Conservation (phyloP, 345 rosid species). For the Euphorbia tirucalli region DNA sequence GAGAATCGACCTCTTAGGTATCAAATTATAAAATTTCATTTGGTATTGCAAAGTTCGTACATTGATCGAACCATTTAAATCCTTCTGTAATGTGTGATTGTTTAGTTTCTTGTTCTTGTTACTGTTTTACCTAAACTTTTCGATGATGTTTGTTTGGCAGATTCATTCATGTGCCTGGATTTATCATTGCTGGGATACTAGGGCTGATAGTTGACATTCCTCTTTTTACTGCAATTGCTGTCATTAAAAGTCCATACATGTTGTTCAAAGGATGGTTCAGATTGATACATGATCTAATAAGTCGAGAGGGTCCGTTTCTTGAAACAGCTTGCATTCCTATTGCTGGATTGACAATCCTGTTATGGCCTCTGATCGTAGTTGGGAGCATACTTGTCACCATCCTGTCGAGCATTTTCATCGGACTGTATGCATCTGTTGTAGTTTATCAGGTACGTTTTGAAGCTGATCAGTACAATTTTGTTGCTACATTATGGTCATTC, state of each 20-base stretch:
- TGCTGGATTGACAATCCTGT: slow-evolving; percentile 72
- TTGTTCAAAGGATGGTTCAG: slow-evolving; percentile 76
- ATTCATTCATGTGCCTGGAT: slow-evolving; percentile 70
- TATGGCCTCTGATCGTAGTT: slow-evolving; percentile 77
- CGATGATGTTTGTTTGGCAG: slow-evolving; percentile 40
- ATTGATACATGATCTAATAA: slow-evolving; percentile 60
- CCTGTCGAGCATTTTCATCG: slow-evolving; percentile 65
- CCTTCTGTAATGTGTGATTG: too few relatives aligned
- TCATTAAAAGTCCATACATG: slow-evolving; percentile 72
- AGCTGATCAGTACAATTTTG: neutral
- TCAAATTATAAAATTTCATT: slow-evolving; percentile 14
- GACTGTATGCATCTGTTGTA: slow-evolving; percentile 66
- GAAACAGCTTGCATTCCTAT: slow-evolving; percentile 78
- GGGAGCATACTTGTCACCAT: slow-evolving; percentile 56
- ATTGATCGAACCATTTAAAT: too few relatives aligned
- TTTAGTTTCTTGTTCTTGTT: too few relatives aligned
- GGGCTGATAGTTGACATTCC: slow-evolving; percentile 70
- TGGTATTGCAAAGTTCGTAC: too few relatives aligned
- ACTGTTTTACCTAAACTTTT: too few relatives aligned
- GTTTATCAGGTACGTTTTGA: slow-evolving; percentile 56
- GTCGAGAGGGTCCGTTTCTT: slow-evolving; percentile 77
- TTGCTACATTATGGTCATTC: neutral
- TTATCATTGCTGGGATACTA: slow-evolving; percentile 62
- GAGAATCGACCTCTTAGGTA: slow-evolving; percentile 70
- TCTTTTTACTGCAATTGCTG: slow-evolving; percentile 56